Base-by-base conservation (phyloP, 768 basidiomycete species). In the Pulveroboletus sp. region DNA sequence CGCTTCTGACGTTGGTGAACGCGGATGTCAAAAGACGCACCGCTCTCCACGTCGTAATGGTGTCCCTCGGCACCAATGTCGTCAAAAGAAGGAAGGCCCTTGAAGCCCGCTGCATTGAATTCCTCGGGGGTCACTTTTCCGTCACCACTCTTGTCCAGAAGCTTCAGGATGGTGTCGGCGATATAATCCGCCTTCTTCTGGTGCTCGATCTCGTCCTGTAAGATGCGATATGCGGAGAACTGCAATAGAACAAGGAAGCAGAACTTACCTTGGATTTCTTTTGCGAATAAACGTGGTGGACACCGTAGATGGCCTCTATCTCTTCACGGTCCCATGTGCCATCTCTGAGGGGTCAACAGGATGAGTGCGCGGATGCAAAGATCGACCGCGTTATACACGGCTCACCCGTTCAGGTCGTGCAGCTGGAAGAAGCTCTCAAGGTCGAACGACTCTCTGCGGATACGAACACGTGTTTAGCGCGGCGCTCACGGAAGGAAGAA, bases 261-360 rank as follows among this genome's bases (percentile, higher is more conserved):
- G 32, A 6, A 27, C 50, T 24, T 50, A 79, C 87, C 76, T 82
- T 84, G 30, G 84, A 89, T 69, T 86, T 81, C 71, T 85, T 85
- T 73, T 84, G 84, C 39, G 85, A 88, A 65, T 86, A 90, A 49
- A 92, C 77, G 62, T 97, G 94, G 67, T 96, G 93, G 8, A 97
- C 86, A 46, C 95, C 95, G 57, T 99, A 99, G 35, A 99, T 83
- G 17, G 93, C 93, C 68, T 96, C 88, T 53, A 99, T 87, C 67
- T 99, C 95, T 47, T 84, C 83, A 51, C 75, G 74, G 64, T 90
- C 85, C 84, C 92, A 92, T 46, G 78, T 61, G 0, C 90, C 90
- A 62, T 98, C 83, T 35, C 87, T 89, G 41, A 39, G n/a, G 18
- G 33, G 5, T 37, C n/a, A 9, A 15, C 36, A 8, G 30, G 5